Evolutionary conservation across 495 filamentous ascomycete species (phyloP).

Genomic region (Thermothielavioides terrestris): DNA sequence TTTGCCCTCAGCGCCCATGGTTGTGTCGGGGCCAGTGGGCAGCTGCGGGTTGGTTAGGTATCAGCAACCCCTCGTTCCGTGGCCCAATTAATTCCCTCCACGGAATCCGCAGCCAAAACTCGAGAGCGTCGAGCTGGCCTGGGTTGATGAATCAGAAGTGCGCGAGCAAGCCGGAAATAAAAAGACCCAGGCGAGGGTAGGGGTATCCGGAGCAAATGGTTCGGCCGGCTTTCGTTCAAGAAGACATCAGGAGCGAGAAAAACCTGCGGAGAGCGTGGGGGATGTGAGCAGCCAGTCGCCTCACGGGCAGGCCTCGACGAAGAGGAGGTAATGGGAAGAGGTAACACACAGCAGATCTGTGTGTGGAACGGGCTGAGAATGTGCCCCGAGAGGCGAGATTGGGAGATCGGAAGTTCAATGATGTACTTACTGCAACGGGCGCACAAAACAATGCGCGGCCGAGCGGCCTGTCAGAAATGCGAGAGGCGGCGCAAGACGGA

Average conservation of each 20-base stretch:
- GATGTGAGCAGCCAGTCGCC: slow-evolving; percentile 21
- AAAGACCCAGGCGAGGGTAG: slow-evolving; percentile 4
- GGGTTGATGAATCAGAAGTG: slow-evolving; percentile 5
- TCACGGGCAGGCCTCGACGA: slow-evolving; percentile 13
- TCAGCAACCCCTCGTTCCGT: slow-evolving; percentile 16
- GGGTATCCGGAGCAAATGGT: slow-evolving; percentile 7
- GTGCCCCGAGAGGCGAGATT: slow-evolving; percentile 13
- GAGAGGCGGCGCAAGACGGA: slow-evolving; percentile 20
- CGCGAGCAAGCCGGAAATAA: slow-evolving; percentile 7
- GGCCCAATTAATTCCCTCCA: slow-evolving; percentile 23
- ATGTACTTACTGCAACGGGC: slow-evolving; percentile 18
- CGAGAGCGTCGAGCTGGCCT: slow-evolving; percentile 2
- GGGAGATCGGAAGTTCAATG: slow-evolving; percentile 13
- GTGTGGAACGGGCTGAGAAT: not conserved
- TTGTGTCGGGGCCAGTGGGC: slow-evolving; percentile 22
- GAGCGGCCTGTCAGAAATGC: slow-evolving; percentile 20
- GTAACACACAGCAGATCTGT: not conserved
- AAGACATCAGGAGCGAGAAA: slow-evolving; percentile 26
- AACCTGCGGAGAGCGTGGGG: slow-evolving; percentile 15
- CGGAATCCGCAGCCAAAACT: slow-evolving; percentile 12
- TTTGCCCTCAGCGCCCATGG: slow-evolving; percentile 61
- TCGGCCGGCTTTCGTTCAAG: slow-evolving; percentile 15
- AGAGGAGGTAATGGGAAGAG: no score
- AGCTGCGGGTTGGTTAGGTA: slow-evolving; percentile 13
- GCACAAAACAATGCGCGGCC: slow-evolving; percentile 21